Evolutionary conservation across 1,284 basidiomycete species (phyloP).

Genomic region (Cryptococcus sp.): DNA sequence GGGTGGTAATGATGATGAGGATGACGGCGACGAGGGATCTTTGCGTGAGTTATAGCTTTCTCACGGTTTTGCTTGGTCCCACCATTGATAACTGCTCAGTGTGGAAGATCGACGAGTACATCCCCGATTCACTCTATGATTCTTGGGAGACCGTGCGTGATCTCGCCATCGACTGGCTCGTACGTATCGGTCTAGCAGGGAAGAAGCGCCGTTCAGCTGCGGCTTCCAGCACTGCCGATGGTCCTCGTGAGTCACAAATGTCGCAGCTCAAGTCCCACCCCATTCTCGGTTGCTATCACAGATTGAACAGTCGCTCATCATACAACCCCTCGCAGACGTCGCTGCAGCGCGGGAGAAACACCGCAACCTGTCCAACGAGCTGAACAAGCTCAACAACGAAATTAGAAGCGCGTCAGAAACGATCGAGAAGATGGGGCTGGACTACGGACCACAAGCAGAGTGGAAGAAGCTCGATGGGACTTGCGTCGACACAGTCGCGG

Average conservation of each 20-base stretch:
- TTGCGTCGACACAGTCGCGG: slow-evolving; percentile 78
- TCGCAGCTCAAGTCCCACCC: not conserved
- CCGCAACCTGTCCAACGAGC: slow-evolving; percentile 50
- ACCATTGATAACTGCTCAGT: slow-evolving; percentile 58
- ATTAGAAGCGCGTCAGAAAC: slow-evolving; percentile 35
- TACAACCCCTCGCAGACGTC: slow-evolving; percentile 32
- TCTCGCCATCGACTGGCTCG: slow-evolving; percentile 65
- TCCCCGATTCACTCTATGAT: slow-evolving; percentile 79
- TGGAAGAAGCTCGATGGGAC: slow-evolving; percentile 90
- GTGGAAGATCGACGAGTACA: slow-evolving; percentile 77
- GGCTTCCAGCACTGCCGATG: slow-evolving; percentile 24
- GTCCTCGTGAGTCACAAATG: slow-evolving; percentile 36
- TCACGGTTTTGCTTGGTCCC: not conserved
- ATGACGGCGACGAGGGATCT: slow-evolving; percentile 21
- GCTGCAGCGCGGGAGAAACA: slow-evolving; percentile 63
- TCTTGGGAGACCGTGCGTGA: slow-evolving; percentile 73
- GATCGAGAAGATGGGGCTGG: slow-evolving; percentile 57
- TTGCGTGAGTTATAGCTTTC: slow-evolving; percentile 17
- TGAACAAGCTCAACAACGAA: slow-evolving; percentile 50
- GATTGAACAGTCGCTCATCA: not conserved
- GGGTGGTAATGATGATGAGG: slow-evolving; percentile 28
- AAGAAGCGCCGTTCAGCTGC: slow-evolving; percentile 29
- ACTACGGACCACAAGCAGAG: slow-evolving; percentile 82
- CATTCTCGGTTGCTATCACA: not conserved
- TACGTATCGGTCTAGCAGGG: slow-evolving; percentile 65